Conservation (phyloP, 371 early-diverging fungal species). For the Rhizopus stolonifer region DNA sequence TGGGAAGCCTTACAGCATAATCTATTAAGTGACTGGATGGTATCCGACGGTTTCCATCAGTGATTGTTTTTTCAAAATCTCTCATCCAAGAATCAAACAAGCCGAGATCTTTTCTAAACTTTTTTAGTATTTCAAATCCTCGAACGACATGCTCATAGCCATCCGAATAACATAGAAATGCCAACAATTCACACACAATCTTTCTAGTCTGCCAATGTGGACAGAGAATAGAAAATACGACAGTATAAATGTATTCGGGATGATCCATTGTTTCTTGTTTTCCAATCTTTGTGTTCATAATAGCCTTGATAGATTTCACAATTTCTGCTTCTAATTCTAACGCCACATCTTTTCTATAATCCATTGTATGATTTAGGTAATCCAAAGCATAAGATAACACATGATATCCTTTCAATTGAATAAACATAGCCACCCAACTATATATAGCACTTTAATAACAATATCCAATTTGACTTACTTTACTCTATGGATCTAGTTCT, state of each 20-base stretch:
- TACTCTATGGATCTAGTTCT: slow-evolving; percentile 49
- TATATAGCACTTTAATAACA: not conserved
- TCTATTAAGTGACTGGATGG: slow-evolving; percentile 77
- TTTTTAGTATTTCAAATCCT: slow-evolving; percentile 46
- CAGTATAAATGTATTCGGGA: slow-evolving; percentile 59
- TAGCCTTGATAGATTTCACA: slow-evolving; percentile 68
- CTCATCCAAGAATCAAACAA: slow-evolving; percentile 78
- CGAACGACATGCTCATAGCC: slow-evolving; percentile 69
- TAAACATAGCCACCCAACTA: slow-evolving; percentile 56
- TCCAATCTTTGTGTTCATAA: slow-evolving; percentile 69
- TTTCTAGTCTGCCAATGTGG: slow-evolving; percentile 70
- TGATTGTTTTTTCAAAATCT: slow-evolving; percentile 64
- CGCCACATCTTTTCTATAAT: slow-evolving; percentile 53
- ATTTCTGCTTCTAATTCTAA: slow-evolving; percentile 73
- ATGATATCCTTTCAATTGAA: slow-evolving; percentile 68
- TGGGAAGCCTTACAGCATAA: slow-evolving; percentile 57
- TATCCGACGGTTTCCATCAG: slow-evolving; percentile 38
- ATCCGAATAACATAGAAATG: slow-evolving; percentile 77
- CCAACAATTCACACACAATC: slow-evolving; percentile 73
- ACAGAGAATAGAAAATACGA: slow-evolving; percentile 70
- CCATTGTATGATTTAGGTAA: slow-evolving; percentile 41
- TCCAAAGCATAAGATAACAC: slow-evolving; percentile 59
- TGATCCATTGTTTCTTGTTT: slow-evolving; percentile 68
- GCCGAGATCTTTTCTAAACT: slow-evolving; percentile 50
- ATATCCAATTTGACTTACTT: not conserved